Percentiles rank a stretch among this genome's conserved stretches.
Conservation (phyloP, 148 eudicot genomes). For the Dysphania ambrosioides region DNA sequence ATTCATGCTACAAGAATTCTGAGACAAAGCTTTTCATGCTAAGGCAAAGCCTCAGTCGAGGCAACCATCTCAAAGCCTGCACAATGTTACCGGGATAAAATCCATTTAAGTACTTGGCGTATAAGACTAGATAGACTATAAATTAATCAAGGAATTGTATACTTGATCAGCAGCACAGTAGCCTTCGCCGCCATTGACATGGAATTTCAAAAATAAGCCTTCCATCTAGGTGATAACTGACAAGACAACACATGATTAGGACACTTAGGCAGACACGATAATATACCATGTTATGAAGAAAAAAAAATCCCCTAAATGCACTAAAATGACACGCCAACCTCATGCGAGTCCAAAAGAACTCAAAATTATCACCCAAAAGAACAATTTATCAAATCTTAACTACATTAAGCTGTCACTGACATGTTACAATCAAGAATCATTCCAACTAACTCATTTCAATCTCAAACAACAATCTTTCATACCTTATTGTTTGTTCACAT, state of each 20-base stretch:
- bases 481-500: slow-evolving; percentile 11
- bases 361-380: slow-evolving; percentile 10
- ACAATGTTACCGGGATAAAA: background rate
- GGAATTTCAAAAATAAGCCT: slow-evolving; percentile 14
- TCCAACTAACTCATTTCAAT: slow-evolving; percentile 9
- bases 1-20: background rate
- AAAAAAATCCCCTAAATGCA: slow-evolving; percentile 14
- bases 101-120: background rate
- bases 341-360: too few relatives aligned
- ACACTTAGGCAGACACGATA: slow-evolving; percentile 22
- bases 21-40: background rate
- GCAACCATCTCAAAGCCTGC: slow-evolving; percentile 6
- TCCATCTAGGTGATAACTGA: slow-evolving; percentile 21
- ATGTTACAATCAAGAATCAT: slow-evolving; percentile 7
- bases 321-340: slow-evolving; percentile 12
- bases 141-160: slow-evolving; percentile 2
- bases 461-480: slow-evolving; percentile 1
- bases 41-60: too few relatives aligned
- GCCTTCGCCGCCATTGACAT: slow-evolving; percentile 11
- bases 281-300: slow-evolving; percentile 7
- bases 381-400: background rate
- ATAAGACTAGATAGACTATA: slow-evolving; percentile 1
- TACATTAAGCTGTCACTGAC: slow-evolving; percentile 12
- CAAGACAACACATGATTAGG: slow-evolving; percentile 26
- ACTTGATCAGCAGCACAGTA: background rate